Evolutionary conservation across 2,329 filamentous ascomycete species (phyloP).

Genomic region (Claviceps maximensis): DNA sequence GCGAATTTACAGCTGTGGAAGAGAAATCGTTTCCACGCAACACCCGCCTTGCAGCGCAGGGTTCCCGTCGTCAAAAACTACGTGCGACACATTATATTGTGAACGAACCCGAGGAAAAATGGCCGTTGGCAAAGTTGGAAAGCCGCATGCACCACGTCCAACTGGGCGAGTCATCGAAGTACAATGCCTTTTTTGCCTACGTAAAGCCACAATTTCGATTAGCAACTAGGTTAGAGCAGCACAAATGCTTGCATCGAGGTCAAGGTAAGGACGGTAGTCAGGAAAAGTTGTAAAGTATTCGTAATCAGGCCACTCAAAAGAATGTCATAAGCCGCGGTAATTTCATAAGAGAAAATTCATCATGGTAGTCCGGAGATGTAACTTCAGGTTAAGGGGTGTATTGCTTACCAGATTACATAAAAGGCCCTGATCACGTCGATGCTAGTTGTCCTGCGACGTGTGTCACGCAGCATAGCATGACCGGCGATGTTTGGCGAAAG

Average conservation of each 20-base stretch:
- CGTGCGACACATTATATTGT: no score
- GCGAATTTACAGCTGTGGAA: background rate
- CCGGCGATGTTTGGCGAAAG: no score
- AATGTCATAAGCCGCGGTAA: slow-evolving; percentile 5
- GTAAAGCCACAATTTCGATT: background rate
- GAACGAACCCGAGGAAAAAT: background rate
- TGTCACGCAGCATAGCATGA: background rate
- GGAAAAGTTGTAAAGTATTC: slow-evolving; percentile 1
- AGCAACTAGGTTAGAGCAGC: background rate
- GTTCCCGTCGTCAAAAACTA: background rate
- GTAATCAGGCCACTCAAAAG: slow-evolving; percentile 4
- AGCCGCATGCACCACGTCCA: background rate
- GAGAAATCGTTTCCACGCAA: background rate
- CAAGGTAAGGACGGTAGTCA: slow-evolving; percentile 1
- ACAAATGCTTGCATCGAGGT: background rate
- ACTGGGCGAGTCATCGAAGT: background rate
- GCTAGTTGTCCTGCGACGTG: background rate
- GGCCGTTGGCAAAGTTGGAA: background rate
- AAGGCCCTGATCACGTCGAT: background rate
- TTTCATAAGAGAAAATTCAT: slow-evolving; percentile 6
- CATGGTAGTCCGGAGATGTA: background rate
- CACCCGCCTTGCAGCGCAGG: background rate
- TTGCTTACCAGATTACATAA: background rate
- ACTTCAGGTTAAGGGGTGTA: background rate
- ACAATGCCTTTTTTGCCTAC: background rate